Evolutionary conservation across 1,284 basidiomycete genomes (phyloP), one percentile per base, ranked within the genome.

Genomic region (Ustilago curta): DNA sequence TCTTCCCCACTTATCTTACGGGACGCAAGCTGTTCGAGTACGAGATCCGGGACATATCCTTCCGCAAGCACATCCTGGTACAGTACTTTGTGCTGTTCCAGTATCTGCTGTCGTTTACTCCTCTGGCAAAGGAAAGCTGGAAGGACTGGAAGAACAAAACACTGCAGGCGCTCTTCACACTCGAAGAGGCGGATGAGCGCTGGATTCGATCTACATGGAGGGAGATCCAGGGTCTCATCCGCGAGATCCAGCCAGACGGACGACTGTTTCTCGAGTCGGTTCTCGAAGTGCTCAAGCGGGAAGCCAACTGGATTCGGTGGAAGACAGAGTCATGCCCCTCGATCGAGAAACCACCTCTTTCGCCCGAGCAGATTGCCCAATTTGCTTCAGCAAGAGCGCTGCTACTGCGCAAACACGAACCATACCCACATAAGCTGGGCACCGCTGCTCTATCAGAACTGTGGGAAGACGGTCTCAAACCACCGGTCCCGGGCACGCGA

Each of bases 1-100:
- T 95, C 86, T 95, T 95, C 81, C 93, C 94, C 14, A 95, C 94
- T 82, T 95, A 93, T 85, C 87, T 96, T 45, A 95, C 93, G 0
- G 93, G 91, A 64, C 91, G 92, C 0, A 92, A 93, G 48, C 86
- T 96, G 21, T 87, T 95, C 29, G 93, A 93, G 55, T 90, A 95
- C 55, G 93, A 96, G 50, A 90, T 95, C 64, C 91, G 92, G 21
- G 93, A 95, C 81, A 91, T 91, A 0, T 90, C 91, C 70, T 96
- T 96, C 86, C 91, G 94, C 23, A 90, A 93, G n/a, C 94, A 96
- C 86, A 90, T 95, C 81, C 87, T 96, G 27, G 91, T 95, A 78
- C 94, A 96, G 82, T 87, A 94, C 14, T 87, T 95, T 39, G 92
- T 95, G 55, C 88, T 94, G 7, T 88, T 94, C 49, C 89, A 91